A percentile compares a stretch with the other conserved stretches of the same genome.
phyloP scores from a whole-genome alignment of 2,329 filamentous ascomycete genomes.

The Colletotrichum chrysophilum region DNA sequence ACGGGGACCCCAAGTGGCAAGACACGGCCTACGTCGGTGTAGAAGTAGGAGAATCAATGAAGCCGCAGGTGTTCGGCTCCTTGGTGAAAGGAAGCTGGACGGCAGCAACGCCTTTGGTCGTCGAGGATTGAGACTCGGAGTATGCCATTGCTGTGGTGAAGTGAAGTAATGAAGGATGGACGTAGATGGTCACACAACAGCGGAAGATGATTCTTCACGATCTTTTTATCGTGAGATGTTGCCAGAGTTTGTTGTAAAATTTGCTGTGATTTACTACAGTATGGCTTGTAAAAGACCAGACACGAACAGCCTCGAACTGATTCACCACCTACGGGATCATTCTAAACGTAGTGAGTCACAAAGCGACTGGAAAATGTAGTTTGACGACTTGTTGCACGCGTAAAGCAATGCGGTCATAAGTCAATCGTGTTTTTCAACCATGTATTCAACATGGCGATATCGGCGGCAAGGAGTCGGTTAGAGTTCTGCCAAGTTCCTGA shows the following conservation, averaged over 20 bases:
- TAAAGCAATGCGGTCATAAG: no score
- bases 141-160: neutral
- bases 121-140: neutral
- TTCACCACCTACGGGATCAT: neutral
- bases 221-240: neutral
- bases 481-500: no score
- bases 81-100: neutral
- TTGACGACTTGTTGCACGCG: no score
- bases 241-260: rapidly evolving
- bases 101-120: neutral
- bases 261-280: neutral
- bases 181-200: rapidly evolving
- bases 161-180: neutral
- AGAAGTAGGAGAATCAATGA: neutral
- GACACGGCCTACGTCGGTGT: neutral
- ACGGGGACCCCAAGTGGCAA: rapidly evolving
- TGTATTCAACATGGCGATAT: no score
- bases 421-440: no score
- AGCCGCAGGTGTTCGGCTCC: neutral
- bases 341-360: neutral
- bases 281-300: no score
- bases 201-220: neutral
- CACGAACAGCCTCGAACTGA: neutral
- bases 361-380: no score
- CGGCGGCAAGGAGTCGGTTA: no score